These are phyloP conservation scores for Triticum urartu DNA, from an alignment of 176 grass and related monocot species.

Conservation along the genomic window DNA sequence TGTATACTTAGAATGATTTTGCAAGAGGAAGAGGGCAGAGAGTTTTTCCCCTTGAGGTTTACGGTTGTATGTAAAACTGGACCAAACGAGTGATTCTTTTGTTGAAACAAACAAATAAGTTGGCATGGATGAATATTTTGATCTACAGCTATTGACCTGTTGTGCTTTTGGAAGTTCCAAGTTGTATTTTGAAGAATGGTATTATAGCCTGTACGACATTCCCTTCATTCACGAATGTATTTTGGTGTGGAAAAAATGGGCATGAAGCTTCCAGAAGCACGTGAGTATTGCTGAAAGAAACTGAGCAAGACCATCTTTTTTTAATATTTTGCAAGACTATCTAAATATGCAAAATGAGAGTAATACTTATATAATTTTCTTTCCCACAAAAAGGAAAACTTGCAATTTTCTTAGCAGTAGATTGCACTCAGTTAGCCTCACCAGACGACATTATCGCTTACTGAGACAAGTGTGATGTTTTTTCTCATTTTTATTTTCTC, in stretches of 20 bases:
- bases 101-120: constrained; percentile 23
- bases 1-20: neutral
- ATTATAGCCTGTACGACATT: neutral
- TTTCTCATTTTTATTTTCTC: no score
- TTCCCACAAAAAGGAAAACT: no score
- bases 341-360: neutral
- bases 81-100: constrained; percentile 12
- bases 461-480: no score
- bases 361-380: neutral
- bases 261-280: neutral
- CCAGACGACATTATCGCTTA: no score
- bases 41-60: neutral
- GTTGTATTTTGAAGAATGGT: neutral
- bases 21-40: neutral
- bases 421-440: neutral
- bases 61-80: neutral
- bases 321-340: no score
- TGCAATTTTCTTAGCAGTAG: neutral
- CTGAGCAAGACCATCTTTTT: no score
- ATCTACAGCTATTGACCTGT: neutral
- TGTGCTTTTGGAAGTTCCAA: neutral
- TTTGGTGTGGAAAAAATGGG: neutral
- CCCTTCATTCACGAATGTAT: neutral
- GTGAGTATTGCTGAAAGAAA: neutral
- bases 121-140: neutral